Evolutionary conservation across 768 basidiomycete genomes (phyloP), one percentile per base, ranked within the genome.

Genomic region (Hericium coralloides): DNA sequence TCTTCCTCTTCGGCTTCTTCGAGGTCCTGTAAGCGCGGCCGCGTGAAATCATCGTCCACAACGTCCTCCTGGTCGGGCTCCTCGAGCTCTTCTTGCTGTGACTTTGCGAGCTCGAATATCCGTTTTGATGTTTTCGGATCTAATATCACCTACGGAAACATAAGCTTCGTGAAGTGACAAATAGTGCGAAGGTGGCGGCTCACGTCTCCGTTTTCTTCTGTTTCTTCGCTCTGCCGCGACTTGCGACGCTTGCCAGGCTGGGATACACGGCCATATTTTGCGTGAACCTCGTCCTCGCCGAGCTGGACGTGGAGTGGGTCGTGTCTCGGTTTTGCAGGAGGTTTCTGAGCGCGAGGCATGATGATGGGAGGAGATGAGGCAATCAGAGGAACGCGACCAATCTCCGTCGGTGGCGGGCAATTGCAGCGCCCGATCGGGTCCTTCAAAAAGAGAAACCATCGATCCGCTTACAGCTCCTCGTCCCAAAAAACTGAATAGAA

Each of bases 1-100:
- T 84, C 87, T 1, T 82, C 76, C 26, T 82, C 81, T 62, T 76
- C 73, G 43, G 71, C 69, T 18, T 70, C 67, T 55, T 62, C 69
- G 52, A 53, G 65, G 51, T 48, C 49, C 39, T 62, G 70, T 52
- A 53, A 56, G 60, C 60, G 65, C 58, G 55, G 60, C 60, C 38
- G 63, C 58, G 41, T 71, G 60, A 47, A 71, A 36, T 52, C 60
- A 60, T 64, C 60, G 52, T 58, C 68, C 10, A 69, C 55, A 39
- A 70, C 66, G 12, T 64, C 61, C 2, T 70, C 68, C 7, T 71
- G 69, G 17, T 69, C 81, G 17, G 75, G 74, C 63, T 82, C 77
- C 55, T 83, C 83, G 3, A 95, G 71, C 67, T 98, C 94, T 68
- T 92, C 87, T 71, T 98, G 94, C 70, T 99, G 95, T 63, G 90